Evolutionary conservation across 257 asterid species (phyloP), one percentile per base, ranked within the genome.

Genomic region (Fraxinus quadrangulata): DNA sequence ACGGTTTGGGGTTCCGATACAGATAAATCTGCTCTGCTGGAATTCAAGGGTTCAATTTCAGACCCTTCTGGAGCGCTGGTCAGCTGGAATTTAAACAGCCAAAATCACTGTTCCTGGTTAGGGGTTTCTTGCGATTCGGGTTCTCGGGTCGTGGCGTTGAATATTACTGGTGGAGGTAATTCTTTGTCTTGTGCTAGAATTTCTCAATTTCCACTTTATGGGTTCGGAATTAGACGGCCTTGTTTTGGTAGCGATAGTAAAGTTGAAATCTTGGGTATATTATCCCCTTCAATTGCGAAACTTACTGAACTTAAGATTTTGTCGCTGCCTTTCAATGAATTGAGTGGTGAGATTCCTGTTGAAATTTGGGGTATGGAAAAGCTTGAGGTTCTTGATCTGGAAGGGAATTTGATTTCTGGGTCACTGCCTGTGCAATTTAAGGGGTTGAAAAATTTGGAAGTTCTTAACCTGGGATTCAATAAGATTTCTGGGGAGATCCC

Each of bases 311-410:
- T 93, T 16, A 89, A 59, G 88, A 80, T 93, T 79, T 83, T 95
- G 45, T 91, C 98, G 0, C 81, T 93, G 66, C 93, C 99, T 47
- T 95, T 90, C 77, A 91, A 95, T 80, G 96, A 89, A 75, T 80
- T 95, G 63, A 80, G 86, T 73, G 99, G 97, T 72, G 94, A 79
- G 63, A 90, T 95, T 72, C 98, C 96, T 42, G 71, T 12, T 28
- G 93, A 83, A 49, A 75, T 95, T 65, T 95, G 96, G 97, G 89
- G 83, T 23, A 87, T 93, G 98, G 96, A 89, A 40, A 93, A 91
- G 49, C 94, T 95, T 34, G 98, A 95, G 83, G 96, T 95, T 78
- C 90, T 93, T 84, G 97, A 95, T 83, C 97, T 95, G 5, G 98
- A 95, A 67, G 99, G 98, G 82, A 95, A 95, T 85, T 84, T 47